Percentiles rank a stretch among this genome's conserved stretches.
Evolutionary conservation across 2,329 filamentous ascomycete species (phyloP).

Genomic region (Colletotrichum orbiculare): DNA sequence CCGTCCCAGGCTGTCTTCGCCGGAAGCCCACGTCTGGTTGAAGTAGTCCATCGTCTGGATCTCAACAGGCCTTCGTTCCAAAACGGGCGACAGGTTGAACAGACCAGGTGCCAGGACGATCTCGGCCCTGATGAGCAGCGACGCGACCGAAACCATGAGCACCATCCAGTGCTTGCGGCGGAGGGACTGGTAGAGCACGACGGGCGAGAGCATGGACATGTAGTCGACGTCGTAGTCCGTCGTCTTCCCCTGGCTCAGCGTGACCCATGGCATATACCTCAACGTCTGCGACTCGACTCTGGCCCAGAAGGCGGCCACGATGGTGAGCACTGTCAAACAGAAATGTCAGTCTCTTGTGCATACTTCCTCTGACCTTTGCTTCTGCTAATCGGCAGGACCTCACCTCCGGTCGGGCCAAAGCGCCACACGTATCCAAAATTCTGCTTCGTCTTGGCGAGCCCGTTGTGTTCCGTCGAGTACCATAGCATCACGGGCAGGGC

Average conservation of each 20-base stretch:
- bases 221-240: conserved; percentile 20
- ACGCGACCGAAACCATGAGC: neutral
- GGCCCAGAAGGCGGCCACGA: conserved; percentile 16
- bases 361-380: neutral
- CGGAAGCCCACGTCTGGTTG: neutral
- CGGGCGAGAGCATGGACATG: conserved; percentile 23
- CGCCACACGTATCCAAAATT: conserved; percentile 12
- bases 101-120: conserved; percentile 27
- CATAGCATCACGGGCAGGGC: neutral
- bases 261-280: conserved; percentile 30
- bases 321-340: conserved; percentile 5
- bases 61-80: neutral
- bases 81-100: conserved; percentile 5
- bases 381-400: neutral
- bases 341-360: neutral
- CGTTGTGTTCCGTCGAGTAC: conserved; percentile 4
- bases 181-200: conserved; percentile 11
- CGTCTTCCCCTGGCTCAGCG: neutral
- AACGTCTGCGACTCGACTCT: conserved; percentile 20
- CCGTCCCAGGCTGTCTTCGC: neutral
- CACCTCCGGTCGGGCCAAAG: conserved; percentile 10
- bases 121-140: conserved; percentile 19
- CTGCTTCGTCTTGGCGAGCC: neutral
- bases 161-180: conserved; percentile 15
- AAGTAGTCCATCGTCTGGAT: conserved; percentile 10